A percentile compares a stretch with the other conserved stretches of the same genome.
phyloP scores from a whole-genome alignment of 805 yeast species.

The Yamadazyma ubonensis region DNA sequence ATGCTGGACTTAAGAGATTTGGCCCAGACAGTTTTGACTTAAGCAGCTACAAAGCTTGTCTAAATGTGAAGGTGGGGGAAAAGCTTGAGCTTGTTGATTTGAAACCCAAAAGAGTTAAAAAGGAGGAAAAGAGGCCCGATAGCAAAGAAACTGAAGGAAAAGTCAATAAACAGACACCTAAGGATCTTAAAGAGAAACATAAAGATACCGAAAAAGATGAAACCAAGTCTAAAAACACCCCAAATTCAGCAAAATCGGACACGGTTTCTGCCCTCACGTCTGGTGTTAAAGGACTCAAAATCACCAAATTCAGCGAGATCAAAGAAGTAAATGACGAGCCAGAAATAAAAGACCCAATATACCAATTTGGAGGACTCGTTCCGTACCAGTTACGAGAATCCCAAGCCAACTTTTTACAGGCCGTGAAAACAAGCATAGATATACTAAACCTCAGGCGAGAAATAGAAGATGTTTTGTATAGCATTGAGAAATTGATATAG shows the following conservation, averaged over 20 bases:
- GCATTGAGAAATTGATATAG: no score
- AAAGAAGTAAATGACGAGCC: no score
- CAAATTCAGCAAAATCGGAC: no score
- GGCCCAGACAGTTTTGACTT: conserved; percentile 45
- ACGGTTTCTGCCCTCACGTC: background rate
- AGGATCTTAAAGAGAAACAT: no score
- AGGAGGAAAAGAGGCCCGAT: background rate
- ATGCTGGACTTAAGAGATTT: conserved; percentile 25
- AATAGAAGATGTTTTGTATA: conserved; percentile 13
- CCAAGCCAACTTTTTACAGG: conserved; percentile 26
- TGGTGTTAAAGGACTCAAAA: background rate
- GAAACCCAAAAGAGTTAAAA: background rate
- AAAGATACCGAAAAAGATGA: no score
- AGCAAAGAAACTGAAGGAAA: background rate
- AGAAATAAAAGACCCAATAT: conserved; percentile 31
- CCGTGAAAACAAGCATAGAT: conserved; percentile 25
- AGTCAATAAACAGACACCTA: background rate
- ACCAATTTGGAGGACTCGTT: conserved; percentile 50
- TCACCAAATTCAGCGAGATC: background rate
- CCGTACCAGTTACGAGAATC: conserved; percentile 12
- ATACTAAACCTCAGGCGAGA: conserved; percentile 21
- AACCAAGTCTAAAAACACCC: no score
- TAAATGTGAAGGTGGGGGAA: conserved; percentile 14
- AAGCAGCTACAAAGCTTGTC: conserved; percentile 29
- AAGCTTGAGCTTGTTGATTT: conserved; percentile 5